Conservation (phyloP, 179 eudicot species). For the Amaranthus tricolor region DNA sequence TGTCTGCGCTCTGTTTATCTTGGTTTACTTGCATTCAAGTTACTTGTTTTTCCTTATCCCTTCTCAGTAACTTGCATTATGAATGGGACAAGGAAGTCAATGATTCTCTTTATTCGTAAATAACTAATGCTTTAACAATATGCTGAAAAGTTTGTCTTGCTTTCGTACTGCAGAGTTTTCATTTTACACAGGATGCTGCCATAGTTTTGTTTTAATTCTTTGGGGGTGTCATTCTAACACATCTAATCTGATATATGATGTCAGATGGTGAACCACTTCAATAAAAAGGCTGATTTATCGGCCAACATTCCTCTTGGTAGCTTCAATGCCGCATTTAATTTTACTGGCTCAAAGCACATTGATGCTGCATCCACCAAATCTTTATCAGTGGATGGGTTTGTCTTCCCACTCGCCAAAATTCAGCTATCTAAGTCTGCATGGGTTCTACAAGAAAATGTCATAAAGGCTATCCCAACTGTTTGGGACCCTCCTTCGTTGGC, state of each 20-base stretch:
- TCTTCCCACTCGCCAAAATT: constrained; percentile 71
- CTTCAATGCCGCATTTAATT: constrained; percentile 88
- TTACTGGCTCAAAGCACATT: constrained; percentile 66
- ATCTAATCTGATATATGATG: constrained; percentile 13
- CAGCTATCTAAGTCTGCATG: constrained; percentile 46
- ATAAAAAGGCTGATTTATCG: constrained; percentile 58
- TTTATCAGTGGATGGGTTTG: constrained; percentile 62
- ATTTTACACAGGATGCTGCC: background rate
- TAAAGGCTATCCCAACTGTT: constrained; percentile 57
- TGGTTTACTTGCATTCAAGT: background rate
- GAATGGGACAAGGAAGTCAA: background rate
- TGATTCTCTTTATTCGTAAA: background rate
- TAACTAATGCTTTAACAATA: background rate
- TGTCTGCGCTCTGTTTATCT: background rate
- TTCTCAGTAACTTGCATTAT: background rate
- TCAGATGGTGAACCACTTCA: constrained; percentile 85
- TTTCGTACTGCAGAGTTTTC: background rate
- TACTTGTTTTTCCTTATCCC: background rate
- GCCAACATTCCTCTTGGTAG: constrained; percentile 72
- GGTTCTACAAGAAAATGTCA: constrained; percentile 64
- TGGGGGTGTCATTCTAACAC: constrained; percentile 6
- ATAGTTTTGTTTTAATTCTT: background rate
- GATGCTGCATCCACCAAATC: constrained; percentile 78
- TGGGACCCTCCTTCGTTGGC: constrained; percentile 92
- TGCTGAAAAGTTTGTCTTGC: background rate